phyloP scores from a whole-genome alignment of 2,329 filamentous ascomycete genomes.

The Meredithiella fracta region DNA sequence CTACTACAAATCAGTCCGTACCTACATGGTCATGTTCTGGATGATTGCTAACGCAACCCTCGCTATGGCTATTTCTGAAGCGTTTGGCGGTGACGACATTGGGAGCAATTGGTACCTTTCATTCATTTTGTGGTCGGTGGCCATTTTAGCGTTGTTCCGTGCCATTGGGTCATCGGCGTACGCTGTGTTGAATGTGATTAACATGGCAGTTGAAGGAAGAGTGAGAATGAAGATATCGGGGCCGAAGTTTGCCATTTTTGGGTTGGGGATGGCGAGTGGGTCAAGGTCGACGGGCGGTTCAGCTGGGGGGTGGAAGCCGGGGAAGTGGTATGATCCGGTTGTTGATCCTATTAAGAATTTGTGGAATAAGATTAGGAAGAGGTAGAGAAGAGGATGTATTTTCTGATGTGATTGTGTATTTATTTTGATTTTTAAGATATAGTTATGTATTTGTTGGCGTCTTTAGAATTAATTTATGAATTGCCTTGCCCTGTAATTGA shows the following conservation, averaged over 20 bases:
- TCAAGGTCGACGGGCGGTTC: background rate
- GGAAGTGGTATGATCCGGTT: constrained; percentile 12
- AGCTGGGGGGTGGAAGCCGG: constrained; percentile 13
- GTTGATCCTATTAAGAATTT: constrained; percentile 13
- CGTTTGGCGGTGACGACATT: constrained; percentile 56
- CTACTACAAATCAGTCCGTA: constrained; percentile 93
- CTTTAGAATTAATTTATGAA: background rate
- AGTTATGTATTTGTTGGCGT: background rate
- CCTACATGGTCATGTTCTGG: constrained; percentile 95
- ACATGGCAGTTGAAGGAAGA: constrained; percentile 73
- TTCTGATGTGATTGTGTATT: constrained; percentile 1
- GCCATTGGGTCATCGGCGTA: constrained; percentile 70
- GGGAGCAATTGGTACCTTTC: constrained; percentile 77
- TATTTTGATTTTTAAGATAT: background rate
- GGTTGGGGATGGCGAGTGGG: background rate
- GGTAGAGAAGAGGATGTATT: background rate
- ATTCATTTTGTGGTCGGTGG: constrained; percentile 87
- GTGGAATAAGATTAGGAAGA: constrained; percentile 6
- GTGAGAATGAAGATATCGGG: constrained; percentile 43
- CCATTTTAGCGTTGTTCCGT: constrained; percentile 70
- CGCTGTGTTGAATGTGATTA: constrained; percentile 66
- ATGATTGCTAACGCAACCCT: constrained; percentile 83
- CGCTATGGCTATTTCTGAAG: constrained; percentile 82
- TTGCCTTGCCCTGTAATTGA: background rate
- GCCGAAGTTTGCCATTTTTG: constrained; percentile 19